Evolutionary conservation across 2,329 filamentous ascomycete genomes (phyloP).

Genomic region (Stylonectria norvegica): DNA sequence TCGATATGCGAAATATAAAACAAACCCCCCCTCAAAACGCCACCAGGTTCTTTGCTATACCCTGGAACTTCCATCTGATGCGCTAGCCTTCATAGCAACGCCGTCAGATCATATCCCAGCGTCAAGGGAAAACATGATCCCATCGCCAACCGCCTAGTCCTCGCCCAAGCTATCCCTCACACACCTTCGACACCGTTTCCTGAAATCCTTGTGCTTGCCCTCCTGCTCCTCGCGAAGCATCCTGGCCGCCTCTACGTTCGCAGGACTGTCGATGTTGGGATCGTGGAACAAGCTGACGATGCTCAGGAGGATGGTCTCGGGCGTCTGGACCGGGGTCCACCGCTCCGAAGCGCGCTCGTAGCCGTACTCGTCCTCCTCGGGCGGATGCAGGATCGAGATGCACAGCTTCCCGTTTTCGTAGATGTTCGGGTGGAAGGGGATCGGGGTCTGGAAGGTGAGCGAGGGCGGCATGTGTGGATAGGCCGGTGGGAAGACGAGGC

Average conservation of each 20-base stretch:
- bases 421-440: constrained; percentile 92
- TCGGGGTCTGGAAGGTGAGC: constrained; percentile 78
- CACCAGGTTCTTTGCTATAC: no score
- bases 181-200: constrained; percentile 71
- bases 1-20: no score
- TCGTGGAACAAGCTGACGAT: constrained; percentile 90
- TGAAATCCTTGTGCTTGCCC: constrained; percentile 65
- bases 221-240: constrained; percentile 77
- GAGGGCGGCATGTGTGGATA: constrained; percentile 88
- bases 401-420: constrained; percentile 85
- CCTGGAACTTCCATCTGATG: no score
- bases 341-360: constrained; percentile 89
- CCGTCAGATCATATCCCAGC: no score
- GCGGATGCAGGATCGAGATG: constrained; percentile 94
- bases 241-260: constrained; percentile 89
- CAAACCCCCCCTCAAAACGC: no score
- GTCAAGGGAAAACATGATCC: no score
- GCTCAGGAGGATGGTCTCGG: constrained; percentile 87
- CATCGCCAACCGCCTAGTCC: constrained; percentile 40
- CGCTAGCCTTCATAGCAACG: no score
- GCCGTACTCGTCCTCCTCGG: constrained; percentile 88
- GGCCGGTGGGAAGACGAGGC: constrained; percentile 75
- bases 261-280: constrained; percentile 93
- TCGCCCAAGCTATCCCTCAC: constrained; percentile 80
- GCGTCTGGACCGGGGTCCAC: constrained; percentile 92